phyloP scores from a whole-genome alignment of 129 eudicot species.

The Dittrichia graveolens region DNA sequence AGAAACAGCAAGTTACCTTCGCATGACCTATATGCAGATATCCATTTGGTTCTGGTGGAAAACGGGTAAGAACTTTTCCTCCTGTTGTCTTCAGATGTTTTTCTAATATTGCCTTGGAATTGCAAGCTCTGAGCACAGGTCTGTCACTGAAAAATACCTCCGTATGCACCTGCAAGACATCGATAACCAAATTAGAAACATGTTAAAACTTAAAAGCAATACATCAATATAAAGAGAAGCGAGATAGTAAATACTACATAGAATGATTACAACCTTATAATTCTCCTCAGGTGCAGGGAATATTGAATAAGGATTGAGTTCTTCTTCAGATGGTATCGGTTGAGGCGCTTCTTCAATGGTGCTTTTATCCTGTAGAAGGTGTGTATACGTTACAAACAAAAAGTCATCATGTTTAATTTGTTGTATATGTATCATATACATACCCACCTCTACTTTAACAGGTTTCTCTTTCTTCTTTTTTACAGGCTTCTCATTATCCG shows the following conservation, averaged over 20 bases:
- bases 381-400: too few relatives aligned
- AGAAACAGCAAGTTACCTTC: conserved; percentile 47
- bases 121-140: conserved; percentile 78
- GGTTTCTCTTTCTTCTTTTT: conserved; percentile 99
- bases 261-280: conserved; percentile 53
- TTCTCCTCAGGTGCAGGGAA: conserved; percentile 90
- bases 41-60: conserved; percentile 99
- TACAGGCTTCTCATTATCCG: conserved; percentile 86
- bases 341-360: conserved; percentile 47
- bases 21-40: conserved; percentile 98
- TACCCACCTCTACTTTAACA: conserved; percentile 60
- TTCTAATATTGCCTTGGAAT: conserved; percentile 68
- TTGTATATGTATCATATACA: not conserved
- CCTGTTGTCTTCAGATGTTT: conserved; percentile 76
- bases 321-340: conserved; percentile 76
- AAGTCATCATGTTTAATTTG: not conserved
- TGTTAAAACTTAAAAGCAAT: not conserved
- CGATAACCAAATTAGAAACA: conserved; percentile 2
- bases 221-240: not conserved
- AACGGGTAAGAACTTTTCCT: conserved; percentile 88
- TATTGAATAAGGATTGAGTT: conserved; percentile 76
- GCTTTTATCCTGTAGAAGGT: conserved; percentile 40
- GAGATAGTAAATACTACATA: not conserved
- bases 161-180: conserved; percentile 76
- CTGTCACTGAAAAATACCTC: conserved; percentile 87